Base-by-base conservation (phyloP, 768 basidiomycete species). In the Tylopilus cervinicoccineus region DNA sequence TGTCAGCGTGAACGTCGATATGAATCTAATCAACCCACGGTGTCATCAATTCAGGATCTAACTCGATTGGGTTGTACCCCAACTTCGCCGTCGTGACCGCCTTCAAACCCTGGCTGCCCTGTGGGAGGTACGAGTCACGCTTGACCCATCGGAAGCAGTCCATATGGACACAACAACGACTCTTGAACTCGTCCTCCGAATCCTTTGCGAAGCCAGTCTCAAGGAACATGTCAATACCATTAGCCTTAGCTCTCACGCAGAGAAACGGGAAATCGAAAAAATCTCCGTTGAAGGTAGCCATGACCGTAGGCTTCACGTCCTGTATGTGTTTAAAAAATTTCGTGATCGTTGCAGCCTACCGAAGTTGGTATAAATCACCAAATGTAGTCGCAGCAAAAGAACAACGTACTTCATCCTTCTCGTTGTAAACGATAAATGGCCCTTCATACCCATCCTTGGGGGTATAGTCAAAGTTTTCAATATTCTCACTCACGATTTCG, bases 61-160 rank as follows among this genome's bases (percentile, higher is more conserved):
- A 77, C 61, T 98, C 96, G 38, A 94, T 91, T 9, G 96, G 96
- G 62, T 93, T 83, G 64, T 99, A 99, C 4, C 96, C 96, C 10
- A 99, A 71, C 69, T 99, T 99, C 16, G 90, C 81, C 0, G 87
- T 93, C 2, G 96, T 99, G 13, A 98, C 96, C 0, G 96, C 96
- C 66, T 99, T 99, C 65, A 99, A 72, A 61, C 96, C 96, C 64
- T 98, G 96, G 75, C 89, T 93, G 38, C 96, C 96, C 72, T 98
- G 96, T 1, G 96, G 96, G 14, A 99, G 72, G 65, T 99, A 98
- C 8, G 94, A 98, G 70, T 98, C 96, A 34, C 96, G 86, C 68
- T 99, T 98, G 43, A 99, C 96, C 96, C 96, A 99, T 59, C 95
- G 84, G 77, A 97, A 98, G 65, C 93, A 95, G 61, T 99, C 96